Base-by-base conservation (phyloP, 225 moss, liverwort and hornwort genomes). In the Bryum argenteum region DNA sequence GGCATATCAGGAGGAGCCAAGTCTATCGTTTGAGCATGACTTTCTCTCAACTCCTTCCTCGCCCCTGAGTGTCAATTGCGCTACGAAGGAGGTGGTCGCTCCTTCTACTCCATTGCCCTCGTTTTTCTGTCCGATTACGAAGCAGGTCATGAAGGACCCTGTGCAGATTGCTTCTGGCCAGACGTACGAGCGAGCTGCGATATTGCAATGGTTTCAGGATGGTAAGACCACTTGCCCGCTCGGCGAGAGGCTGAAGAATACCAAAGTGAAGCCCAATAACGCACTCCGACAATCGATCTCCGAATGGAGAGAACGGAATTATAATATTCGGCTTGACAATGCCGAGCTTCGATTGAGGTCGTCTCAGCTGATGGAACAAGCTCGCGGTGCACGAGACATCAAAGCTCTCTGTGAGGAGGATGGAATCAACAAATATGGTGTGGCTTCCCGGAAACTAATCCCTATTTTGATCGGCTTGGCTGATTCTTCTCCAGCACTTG, bases 101-200 rank as follows among this genome's bases (percentile, higher is more conserved):
- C 88, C 94, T 6, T 85, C 91, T 10, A 58, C 84, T 15, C 82
- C 90, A 17, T 88, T 94, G 41, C 87, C 91, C 65, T 91, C 94
- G 1, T 94, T 94, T 72, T 83, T 94, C 64, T 94, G 94, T 69
- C 90, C 94, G 17, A 94, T 94, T 54, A 94, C 91, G 39, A 82
- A 81, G 75, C 89, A 90, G 69, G 87, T 94, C 8, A 94, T 94
- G 94, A 82, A 77, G 51, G 91, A 94, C 74, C 94, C 94, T 8
- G 94, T 94, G 70, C 94, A 91, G 79, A 94, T 94, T 65, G 90
- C 88, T 11, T 94, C 94, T 6, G 90, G 91, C 6, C 88, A 91
- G 68, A 94, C 94, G 1, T 94, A 85, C 69, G 94, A 94, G 78
- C 81, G 91, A 61, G 23, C 66, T 67, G 94, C 94, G 11, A 87